Conservation (phyloP, 1,284 basidiomycete species). For the Trametes hirsuta region DNA sequence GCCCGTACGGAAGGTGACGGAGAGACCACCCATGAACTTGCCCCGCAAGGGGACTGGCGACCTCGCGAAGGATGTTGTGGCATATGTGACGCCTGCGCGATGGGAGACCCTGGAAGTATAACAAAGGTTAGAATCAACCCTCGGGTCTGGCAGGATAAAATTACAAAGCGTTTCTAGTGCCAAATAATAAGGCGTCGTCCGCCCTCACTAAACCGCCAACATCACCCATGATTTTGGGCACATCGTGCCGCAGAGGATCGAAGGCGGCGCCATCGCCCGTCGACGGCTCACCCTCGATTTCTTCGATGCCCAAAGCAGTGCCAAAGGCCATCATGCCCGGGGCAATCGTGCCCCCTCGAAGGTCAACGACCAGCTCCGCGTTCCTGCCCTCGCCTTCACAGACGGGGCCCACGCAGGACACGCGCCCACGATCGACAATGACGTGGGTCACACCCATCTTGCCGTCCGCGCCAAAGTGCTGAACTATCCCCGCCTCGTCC, state of each 20-base stretch:
- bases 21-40: constrained; percentile 60
- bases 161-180: constrained; percentile 70
- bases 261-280: constrained; percentile 69
- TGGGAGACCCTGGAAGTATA: constrained; percentile 53
- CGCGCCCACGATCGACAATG: constrained; percentile 34
- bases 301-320: constrained; percentile 58
- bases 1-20: constrained; percentile 54
- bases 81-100: constrained; percentile 61
- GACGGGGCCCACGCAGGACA: constrained; percentile 26
- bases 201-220: constrained; percentile 61
- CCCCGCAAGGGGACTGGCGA: constrained; percentile 61
- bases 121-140: background rate
- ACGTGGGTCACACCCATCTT: constrained; percentile 21
- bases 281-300: constrained; percentile 64
- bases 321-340: constrained; percentile 67
- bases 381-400: constrained; percentile 24
- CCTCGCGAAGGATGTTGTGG: constrained; percentile 63
- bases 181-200: constrained; percentile 75
- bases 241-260: constrained; percentile 49
- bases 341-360: constrained; percentile 57
- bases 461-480: constrained; percentile 16
- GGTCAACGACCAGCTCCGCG: constrained; percentile 39
- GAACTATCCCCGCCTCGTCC: constrained; percentile 9
- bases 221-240: constrained; percentile 53
- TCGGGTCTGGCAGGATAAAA: constrained; percentile 29